Conservation (phyloP, 768 basidiomycete species). For the Hericium rajendrae region DNA sequence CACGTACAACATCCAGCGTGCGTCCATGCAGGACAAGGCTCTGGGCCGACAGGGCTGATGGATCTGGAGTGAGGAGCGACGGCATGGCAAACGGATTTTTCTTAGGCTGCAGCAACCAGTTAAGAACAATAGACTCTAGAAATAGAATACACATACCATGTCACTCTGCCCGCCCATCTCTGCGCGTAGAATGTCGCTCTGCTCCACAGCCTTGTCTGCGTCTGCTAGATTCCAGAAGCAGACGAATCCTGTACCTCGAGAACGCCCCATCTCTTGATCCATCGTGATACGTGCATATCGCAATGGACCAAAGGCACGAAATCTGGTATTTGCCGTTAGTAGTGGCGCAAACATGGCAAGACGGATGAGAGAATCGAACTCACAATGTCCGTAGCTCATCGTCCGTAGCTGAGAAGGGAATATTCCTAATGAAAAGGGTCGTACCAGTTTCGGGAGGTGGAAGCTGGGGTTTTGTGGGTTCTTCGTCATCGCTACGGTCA, state of each 20-base stretch:
- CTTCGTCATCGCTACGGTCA: slow-evolving; percentile 23
- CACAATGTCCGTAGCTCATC: slow-evolving; percentile 84
- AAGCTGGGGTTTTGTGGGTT: slow-evolving; percentile 52
- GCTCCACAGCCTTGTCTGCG: slow-evolving; percentile 75
- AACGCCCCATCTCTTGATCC: slow-evolving; percentile 74
- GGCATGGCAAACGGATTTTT: slow-evolving; percentile 83
- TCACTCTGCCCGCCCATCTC: slow-evolving; percentile 46
- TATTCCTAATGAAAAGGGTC: slow-evolving; percentile 89
- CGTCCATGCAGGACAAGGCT: slow-evolving; percentile 86
- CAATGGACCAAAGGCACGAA: slow-evolving; percentile 85
- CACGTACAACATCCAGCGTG: slow-evolving; percentile 82
- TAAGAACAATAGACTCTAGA: background rate
- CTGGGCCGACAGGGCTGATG: slow-evolving; percentile 74
- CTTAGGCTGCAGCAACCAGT: slow-evolving; percentile 31
- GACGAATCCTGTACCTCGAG: slow-evolving; percentile 91
- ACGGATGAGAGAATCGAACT: slow-evolving; percentile 18
- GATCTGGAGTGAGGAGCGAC: slow-evolving; percentile 90
- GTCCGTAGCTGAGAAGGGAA: slow-evolving; percentile 87
- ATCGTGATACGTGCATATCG: slow-evolving; percentile 89
- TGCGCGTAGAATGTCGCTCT: slow-evolving; percentile 60
- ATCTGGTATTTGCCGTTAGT: slow-evolving; percentile 36
- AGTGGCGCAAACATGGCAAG: background rate
- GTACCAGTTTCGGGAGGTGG: slow-evolving; percentile 83
- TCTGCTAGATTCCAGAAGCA: slow-evolving; percentile 95
- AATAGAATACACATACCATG: slow-evolving; percentile 11